Conservation (phyloP, 441 rosid genomes). For the Erodium moschatum region DNA sequence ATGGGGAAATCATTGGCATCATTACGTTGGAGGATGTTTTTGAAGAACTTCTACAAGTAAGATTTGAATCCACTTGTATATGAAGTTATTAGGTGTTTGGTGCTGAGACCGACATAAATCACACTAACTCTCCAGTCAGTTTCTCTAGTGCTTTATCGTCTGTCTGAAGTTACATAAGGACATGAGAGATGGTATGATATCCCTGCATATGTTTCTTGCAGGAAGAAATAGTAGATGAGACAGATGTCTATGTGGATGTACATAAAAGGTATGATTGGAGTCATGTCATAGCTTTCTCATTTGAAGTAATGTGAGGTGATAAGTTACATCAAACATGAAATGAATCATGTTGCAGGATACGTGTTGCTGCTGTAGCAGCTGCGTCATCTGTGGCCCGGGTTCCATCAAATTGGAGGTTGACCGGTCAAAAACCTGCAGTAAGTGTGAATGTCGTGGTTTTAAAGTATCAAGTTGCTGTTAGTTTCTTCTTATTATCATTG, state of each 20-base stretch:
- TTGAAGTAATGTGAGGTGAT: conserved; percentile 2
- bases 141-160: neutral
- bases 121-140: neutral
- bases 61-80: neutral
- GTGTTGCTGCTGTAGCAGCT: conserved; percentile 97
- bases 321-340: conserved; percentile 7
- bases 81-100: no score
- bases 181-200: no score
- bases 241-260: conserved; percentile 90
- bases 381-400: conserved; percentile 86
- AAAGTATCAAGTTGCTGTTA: no score
- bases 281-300: neutral
- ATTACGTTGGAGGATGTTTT: conserved; percentile 94
- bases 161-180: no score
- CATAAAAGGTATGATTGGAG: conserved; percentile 59
- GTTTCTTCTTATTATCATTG: no score
- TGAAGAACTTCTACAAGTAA: conserved; percentile 79
- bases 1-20: conserved; percentile 90
- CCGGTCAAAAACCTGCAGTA: conserved; percentile 58
- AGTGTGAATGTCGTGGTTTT: conserved; percentile 21
- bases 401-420: conserved; percentile 72
- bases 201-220: conserved; percentile 23
- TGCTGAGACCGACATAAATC: neutral
- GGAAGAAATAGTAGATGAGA: conserved; percentile 97
- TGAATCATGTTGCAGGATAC: conserved; percentile 49